Percentiles rank a stretch among this genome's conserved stretches.
Conservation (phyloP, 768 basidiomycete genomes). For the Mycena chlorophos region DNA sequence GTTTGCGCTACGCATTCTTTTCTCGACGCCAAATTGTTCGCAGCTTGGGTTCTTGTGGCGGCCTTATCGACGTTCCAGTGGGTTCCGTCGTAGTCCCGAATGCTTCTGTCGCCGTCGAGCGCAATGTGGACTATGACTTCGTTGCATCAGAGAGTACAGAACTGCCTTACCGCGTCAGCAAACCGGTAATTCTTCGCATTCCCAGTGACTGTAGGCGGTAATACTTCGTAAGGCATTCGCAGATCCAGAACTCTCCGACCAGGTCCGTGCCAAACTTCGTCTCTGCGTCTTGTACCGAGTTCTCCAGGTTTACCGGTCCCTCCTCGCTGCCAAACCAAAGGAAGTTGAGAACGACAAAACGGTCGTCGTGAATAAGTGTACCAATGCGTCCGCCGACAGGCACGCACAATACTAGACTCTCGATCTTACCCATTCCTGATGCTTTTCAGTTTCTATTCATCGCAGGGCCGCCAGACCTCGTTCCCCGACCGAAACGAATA, state of each 20-base stretch:
- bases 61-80: slow-evolving; percentile 66
- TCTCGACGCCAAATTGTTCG: too few relatives aligned
- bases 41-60: slow-evolving; percentile 83
- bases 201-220: slow-evolving; percentile 5
- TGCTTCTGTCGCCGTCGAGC: slow-evolving; percentile 63
- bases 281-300: slow-evolving; percentile 11
- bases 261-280: slow-evolving; percentile 40
- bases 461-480: slow-evolving; percentile 80
- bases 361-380: slow-evolving; percentile 43
- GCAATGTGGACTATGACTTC: slow-evolving; percentile 82
- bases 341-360: slow-evolving; percentile 25
- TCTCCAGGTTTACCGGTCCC: slow-evolving; percentile 46
- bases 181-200: slow-evolving; percentile 47
- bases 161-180: slow-evolving; percentile 65
- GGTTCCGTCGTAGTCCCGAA: slow-evolving; percentile 74
- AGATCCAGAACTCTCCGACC: slow-evolving; percentile 52
- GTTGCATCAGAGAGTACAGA: slow-evolving; percentile 41
- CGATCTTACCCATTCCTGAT: slow-evolving; percentile 1
- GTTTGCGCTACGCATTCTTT: neutral
- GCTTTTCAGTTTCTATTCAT: slow-evolving; percentile 72
- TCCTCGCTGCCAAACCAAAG: slow-evolving; percentile 46
- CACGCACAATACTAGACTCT: slow-evolving; percentile 27
- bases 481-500: slow-evolving; percentile 73
- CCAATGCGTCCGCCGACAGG: slow-evolving; percentile 87
- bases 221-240: slow-evolving; percentile 49